phyloP scores from a whole-genome alignment of 2,329 filamentous ascomycete genomes.

The Apiospora aurea region DNA sequence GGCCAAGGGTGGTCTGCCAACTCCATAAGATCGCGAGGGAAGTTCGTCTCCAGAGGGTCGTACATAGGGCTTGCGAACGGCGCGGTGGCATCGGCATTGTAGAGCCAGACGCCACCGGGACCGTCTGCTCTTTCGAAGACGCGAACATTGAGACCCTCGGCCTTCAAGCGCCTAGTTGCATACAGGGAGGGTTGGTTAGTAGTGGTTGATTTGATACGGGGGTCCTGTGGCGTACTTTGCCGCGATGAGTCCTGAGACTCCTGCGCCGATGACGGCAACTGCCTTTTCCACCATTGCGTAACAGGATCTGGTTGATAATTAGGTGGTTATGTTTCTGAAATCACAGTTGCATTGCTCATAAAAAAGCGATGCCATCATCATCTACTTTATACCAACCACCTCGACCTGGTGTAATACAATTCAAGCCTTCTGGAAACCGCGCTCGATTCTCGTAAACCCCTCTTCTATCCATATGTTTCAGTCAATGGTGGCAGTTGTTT shows the following conservation, averaged over 20 bases:
- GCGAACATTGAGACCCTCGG: constrained; percentile 20
- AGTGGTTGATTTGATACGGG: too few relatives aligned
- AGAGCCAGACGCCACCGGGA: constrained; percentile 23
- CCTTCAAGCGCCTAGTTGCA: constrained; percentile 14
- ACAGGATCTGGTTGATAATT: not conserved
- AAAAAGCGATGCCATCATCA: not conserved
- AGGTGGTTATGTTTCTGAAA: not conserved
- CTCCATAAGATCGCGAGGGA: constrained; percentile 22
- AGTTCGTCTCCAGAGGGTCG: constrained; percentile 19
- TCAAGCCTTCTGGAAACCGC: too few relatives aligned
- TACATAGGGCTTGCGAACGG: constrained; percentile 21
- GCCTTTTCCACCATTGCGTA: not conserved
- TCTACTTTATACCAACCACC: not conserved
- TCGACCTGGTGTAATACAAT: too few relatives aligned
- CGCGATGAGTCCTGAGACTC: constrained; percentile 18
- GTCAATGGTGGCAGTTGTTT: not conserved
- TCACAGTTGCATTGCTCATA: too few relatives aligned
- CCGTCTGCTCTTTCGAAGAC: constrained; percentile 23
- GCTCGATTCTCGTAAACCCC: not conserved
- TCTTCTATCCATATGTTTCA: not conserved
- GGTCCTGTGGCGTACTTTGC: constrained; percentile 8
- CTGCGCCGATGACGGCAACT: constrained; percentile 25
- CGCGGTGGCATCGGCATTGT: not conserved
- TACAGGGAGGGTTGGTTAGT: not conserved
- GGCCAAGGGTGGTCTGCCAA: constrained; percentile 20